Base-by-base conservation (phyloP, 805 yeast species). In the Sugiyamaella valdiviana region DNA sequence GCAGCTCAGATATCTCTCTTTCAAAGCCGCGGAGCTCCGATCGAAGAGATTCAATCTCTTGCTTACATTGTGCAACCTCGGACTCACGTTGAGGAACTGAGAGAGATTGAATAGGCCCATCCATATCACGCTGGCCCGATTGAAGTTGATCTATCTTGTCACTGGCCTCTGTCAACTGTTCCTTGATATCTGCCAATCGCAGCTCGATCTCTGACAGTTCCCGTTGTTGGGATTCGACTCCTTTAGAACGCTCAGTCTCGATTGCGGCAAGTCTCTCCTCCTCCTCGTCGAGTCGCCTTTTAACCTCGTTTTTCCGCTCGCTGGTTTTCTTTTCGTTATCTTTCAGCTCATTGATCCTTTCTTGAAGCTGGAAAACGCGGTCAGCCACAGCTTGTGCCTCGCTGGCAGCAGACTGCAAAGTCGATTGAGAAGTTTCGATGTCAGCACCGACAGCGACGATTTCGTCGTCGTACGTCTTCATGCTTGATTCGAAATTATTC, bases 391-490 rank as follows among this genome's bases (percentile, higher is more conserved):
- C 32, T 3, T 3, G 6, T 10, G 32, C 9, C 14, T 26, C 32
- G 32, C 32, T n/a, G n/a, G 9, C 32, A 4, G 32, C 32, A 6
- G 32, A 10, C n/a, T n/a, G 32, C 14, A 26, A 26, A 6, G 32
- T 10, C n/a, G 32, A n/a, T n/a, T n/a, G n/a, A n/a, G n/a, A 12
- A 4, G n/a, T n/a, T 7, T 26, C 32, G 32, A 26, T 12, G n/a
- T 26, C 21, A 26, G 29, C 42, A 19, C 42, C 32, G 20, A 22
- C 29, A 12, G 32, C 24, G 20, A 22, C 32, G 10, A 22, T 21
- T 39, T 48, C 35, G 6, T 38, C 44, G 37, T 29, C 24, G n/a
- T 40, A 7, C n/a, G 39, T 43, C 10, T 36, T 32, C 23, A 23
- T 21, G 38, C 47, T 44, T 6, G 36, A 17, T n/a, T 37, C 35